A percentile compares a stretch with the other conserved stretches of the same genome.
Conservation (phyloP, 1,139 yeast genomes). For the Meyerozyma guilliermondii region DNA sequence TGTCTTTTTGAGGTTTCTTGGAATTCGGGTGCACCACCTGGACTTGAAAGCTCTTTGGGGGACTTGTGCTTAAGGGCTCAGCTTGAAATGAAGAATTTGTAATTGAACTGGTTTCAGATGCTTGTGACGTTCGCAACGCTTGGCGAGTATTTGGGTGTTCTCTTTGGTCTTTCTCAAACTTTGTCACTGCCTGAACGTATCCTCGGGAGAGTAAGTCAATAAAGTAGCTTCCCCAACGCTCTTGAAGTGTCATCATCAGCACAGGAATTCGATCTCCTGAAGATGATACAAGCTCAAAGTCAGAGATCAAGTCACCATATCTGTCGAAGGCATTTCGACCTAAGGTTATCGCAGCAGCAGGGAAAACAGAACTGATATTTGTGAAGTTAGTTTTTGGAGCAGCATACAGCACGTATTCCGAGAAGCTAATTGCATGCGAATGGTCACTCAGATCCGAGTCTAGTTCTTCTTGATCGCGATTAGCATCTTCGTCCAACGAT, state of each 20-base stretch:
- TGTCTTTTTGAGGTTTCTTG: slow-evolving; percentile 26
- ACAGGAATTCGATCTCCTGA: slow-evolving; percentile 65
- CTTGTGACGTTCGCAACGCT: slow-evolving; percentile 1
- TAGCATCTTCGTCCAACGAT: background rate
- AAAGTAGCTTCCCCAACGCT: slow-evolving; percentile 73
- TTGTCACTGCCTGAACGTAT: slow-evolving; percentile 54
- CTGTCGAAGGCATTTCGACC: slow-evolving; percentile 72
- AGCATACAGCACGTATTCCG: slow-evolving; percentile 69
- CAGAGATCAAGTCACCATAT: slow-evolving; percentile 58
- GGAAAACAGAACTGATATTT: slow-evolving; percentile 62
- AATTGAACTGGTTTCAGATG: background rate
- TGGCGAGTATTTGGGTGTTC: background rate
- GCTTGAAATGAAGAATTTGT: background rate
- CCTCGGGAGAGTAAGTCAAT: slow-evolving; percentile 57
- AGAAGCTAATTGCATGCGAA: slow-evolving; percentile 38
- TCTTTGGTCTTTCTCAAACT: slow-evolving; percentile 33
- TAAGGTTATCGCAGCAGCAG: slow-evolving; percentile 70
- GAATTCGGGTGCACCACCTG: slow-evolving; percentile 20
- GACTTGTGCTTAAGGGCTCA: background rate
- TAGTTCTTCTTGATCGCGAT: background rate
- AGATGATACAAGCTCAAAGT: slow-evolving; percentile 62
- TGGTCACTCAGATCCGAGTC: background rate
- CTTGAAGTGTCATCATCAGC: slow-evolving; percentile 54
- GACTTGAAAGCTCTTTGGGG: slow-evolving; percentile 10
- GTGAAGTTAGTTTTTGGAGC: slow-evolving; percentile 67